Evolutionary conservation across 2,329 filamentous ascomycete genomes (phyloP).

Genomic region (Proliferodiscus dingleyae): DNA sequence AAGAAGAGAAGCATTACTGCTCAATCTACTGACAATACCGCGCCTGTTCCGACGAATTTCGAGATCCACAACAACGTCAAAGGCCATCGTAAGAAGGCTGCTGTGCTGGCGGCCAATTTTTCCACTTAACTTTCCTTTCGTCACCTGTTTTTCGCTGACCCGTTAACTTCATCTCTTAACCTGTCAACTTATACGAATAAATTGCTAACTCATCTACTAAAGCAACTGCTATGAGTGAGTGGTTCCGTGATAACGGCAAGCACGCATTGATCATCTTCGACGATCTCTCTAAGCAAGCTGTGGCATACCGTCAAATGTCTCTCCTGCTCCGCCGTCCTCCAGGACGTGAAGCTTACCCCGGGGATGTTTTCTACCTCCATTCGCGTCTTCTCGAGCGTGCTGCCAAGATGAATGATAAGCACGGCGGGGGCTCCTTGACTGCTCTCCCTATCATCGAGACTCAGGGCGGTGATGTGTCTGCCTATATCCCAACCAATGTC

Average conservation of each 20-base stretch:
- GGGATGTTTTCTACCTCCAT: constrained; percentile 99
- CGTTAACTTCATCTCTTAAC: too few relatives aligned
- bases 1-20: too few relatives aligned
- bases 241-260: constrained; percentile 77
- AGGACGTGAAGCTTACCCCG: constrained; percentile 98
- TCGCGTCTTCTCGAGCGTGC: constrained; percentile 98
- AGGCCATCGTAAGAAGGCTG: constrained; percentile 5
- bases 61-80: background rate
- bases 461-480: constrained; percentile 99
- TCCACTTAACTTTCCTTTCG: constrained; percentile 2
- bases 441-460: constrained; percentile 98
- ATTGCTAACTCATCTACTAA: background rate
- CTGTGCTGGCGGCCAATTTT: constrained; percentile 3
- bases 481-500: constrained; percentile 99
- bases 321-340: constrained; percentile 95
- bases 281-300: constrained; percentile 96
- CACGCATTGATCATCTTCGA: constrained; percentile 91
- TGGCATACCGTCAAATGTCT: constrained; percentile 98
- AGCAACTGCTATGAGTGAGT: constrained; percentile 4
- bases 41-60: too few relatives aligned
- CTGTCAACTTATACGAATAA: too few relatives aligned
- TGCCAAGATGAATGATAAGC: constrained; percentile 97
- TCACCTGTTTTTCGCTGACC: background rate
- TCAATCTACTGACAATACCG: too few relatives aligned
- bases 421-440: constrained; percentile 92